Percentiles rank a stretch among this genome's conserved stretches.
phyloP scores from a whole-genome alignment of 2,329 filamentous ascomycete genomes.

The Hawksworthiomyces lignivorus region DNA sequence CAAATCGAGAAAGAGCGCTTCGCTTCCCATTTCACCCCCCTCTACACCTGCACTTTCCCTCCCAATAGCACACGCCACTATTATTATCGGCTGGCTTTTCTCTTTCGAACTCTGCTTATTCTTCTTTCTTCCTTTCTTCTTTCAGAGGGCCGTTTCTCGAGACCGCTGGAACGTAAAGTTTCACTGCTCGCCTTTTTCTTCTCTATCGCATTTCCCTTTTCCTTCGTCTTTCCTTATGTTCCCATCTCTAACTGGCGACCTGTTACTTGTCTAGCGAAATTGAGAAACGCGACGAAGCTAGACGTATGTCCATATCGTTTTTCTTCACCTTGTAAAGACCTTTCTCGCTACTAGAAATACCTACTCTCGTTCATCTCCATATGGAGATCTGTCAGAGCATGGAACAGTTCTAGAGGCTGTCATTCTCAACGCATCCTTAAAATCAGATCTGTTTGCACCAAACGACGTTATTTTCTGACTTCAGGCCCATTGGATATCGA shows the following conservation, averaged over 20 bases:
- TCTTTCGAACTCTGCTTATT: background rate
- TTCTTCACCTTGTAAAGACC: no score
- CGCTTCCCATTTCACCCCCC: conserved; percentile 5
- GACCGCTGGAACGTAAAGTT: no score
- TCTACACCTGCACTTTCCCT: conserved; percentile 4
- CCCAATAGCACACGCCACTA: conserved; percentile 1
- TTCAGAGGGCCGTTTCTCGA: no score
- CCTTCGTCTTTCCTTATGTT: conserved; percentile 2
- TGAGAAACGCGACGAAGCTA: conserved; percentile 5
- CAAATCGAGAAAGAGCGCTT: conserved; percentile 13
- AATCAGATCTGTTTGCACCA: conserved; percentile 12
- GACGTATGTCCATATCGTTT: no score
- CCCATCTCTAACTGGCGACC: background rate
- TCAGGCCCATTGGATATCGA: no score
- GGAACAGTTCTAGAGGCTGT: conserved; percentile 16
- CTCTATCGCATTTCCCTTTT: background rate
- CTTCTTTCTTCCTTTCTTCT: background rate
- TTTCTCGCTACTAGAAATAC: no score
- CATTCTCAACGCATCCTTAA: conserved; percentile 19
- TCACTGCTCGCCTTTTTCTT: no score
- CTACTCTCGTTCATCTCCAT: background rate
- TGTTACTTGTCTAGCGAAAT: background rate
- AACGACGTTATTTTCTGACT: no score
- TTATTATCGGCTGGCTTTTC: conserved; percentile 1
- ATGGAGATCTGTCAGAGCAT: conserved; percentile 10